phyloP scores from a whole-genome alignment of 768 basidiomycete genomes.

The Strobilomyces confusus region DNA sequence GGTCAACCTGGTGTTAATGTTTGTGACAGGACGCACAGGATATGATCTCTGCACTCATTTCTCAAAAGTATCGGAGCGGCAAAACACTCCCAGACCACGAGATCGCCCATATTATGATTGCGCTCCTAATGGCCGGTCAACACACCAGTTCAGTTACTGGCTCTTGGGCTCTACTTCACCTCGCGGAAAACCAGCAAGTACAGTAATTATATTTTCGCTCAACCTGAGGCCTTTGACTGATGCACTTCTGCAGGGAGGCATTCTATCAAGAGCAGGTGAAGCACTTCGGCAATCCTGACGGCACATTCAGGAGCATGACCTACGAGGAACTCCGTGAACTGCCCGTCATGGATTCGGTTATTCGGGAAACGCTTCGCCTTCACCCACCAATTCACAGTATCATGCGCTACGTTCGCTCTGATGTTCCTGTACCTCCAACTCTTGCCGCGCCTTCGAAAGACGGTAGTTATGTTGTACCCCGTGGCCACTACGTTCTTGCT shows the following conservation, averaged over 20 bases:
- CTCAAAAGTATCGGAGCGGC: slow-evolving; percentile 83
- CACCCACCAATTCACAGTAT: slow-evolving; percentile 97
- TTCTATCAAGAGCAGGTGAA: slow-evolving; percentile 89
- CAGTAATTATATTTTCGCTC: slow-evolving; percentile 48
- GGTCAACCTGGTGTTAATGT: neutral
- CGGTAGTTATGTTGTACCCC: slow-evolving; percentile 77
- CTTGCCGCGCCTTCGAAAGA: slow-evolving; percentile 77
- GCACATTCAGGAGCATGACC: slow-evolving; percentile 71
- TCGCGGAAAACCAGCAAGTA: slow-evolving; percentile 71
- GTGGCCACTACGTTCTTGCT: slow-evolving; percentile 86
- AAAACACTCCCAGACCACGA: slow-evolving; percentile 77
- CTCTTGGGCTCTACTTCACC: slow-evolving; percentile 86
- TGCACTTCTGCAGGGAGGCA: slow-evolving; percentile 50
- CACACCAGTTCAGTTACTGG: slow-evolving; percentile 94
- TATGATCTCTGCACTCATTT: slow-evolving; percentile 86
- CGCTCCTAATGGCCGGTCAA: slow-evolving; percentile 98
- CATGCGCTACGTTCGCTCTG: slow-evolving; percentile 86
- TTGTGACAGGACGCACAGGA: slow-evolving; percentile 66
- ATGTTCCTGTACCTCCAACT: slow-evolving; percentile 76
- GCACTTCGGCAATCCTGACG: slow-evolving; percentile 74
- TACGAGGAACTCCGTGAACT: slow-evolving; percentile 84
- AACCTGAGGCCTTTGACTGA: neutral
- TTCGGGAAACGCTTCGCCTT: slow-evolving; percentile 89
- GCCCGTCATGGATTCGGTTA: slow-evolving; percentile 80
- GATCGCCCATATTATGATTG: slow-evolving; percentile 98